Evolutionary conservation across 257 asterid genomes (phyloP), one percentile per base, ranked within the genome.

Genomic region (Penstemon newberryi): DNA sequence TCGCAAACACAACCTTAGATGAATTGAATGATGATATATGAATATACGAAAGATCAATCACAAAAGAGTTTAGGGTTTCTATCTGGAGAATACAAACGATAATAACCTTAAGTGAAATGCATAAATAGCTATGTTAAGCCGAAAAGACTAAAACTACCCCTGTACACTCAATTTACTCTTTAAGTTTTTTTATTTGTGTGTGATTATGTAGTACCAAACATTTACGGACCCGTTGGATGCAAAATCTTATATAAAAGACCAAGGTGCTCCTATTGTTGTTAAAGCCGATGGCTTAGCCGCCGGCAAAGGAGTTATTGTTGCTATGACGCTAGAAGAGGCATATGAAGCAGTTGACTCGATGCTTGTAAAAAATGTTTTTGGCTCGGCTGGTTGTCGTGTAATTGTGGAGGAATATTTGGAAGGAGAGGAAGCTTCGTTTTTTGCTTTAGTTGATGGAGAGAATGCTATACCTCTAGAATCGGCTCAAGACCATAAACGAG

Each of bases 401-500:
- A 73, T 92, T 55, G 57, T 92, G 13, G 98, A 92, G 84, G 98
- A 92, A 72, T 92, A 56, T 80, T 61, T 92, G 45, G 97, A 92
- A 80, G 98, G 98, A 60, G 98, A 92, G 65, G 98, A 92, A 81
- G 98, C 88, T 8, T 92, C 98, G 0, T 92, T 90, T 74, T 92
- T 92, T 69, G 98, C 98, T 40, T 73, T 92, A 38, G 97, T 90
- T 7, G 98, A 92, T 71, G 98, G 98, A 49, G 92, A 90, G 79
- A 83, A 86, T 81, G 98, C 98, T 49, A 70, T 92, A 74, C 83
- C 98, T 55, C 63, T 92, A 44, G 98, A 90, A 83, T 92, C 98
- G 5, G 98, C 98, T 59, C 98, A 92, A 77, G 98, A 92, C 75
- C 96, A 92, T 74, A 92, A 92, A 85, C 88, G 98, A 79, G 97